A percentile compares a stretch with the other conserved stretches of the same genome.
Conservation (phyloP, 2,329 filamentous ascomycete species). For the Clarireedia paspali region DNA sequence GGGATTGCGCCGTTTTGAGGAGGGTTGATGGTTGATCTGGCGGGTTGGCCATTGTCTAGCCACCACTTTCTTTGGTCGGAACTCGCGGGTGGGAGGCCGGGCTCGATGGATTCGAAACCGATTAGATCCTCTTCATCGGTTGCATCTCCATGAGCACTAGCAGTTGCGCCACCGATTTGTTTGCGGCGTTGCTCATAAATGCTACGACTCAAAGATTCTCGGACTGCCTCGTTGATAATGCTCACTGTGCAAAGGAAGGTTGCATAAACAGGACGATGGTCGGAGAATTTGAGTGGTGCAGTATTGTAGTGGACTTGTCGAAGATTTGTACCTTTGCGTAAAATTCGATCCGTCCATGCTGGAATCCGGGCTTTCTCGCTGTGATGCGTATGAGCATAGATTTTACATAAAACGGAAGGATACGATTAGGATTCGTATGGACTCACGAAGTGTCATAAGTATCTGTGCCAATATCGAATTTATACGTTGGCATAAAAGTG, state of each 20-base stretch:
- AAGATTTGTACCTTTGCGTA: slow-evolving; percentile 78
- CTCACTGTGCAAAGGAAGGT: slow-evolving; percentile 78
- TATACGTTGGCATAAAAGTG: slow-evolving; percentile 88
- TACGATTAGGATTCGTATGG: neutral
- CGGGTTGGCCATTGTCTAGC: slow-evolving; percentile 64
- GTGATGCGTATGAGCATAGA: slow-evolving; percentile 26
- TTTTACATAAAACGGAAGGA: neutral
- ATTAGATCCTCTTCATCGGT: slow-evolving; percentile 72
- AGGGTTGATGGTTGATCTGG: slow-evolving; percentile 62
- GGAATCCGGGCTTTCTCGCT: slow-evolving; percentile 90
- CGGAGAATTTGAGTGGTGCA: slow-evolving; percentile 80
- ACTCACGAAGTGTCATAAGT: slow-evolving; percentile 83
- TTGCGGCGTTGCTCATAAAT: slow-evolving; percentile 63
- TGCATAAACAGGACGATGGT: slow-evolving; percentile 92
- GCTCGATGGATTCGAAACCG: slow-evolving; percentile 75
- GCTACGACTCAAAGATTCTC: slow-evolving; percentile 63
- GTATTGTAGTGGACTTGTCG: slow-evolving; percentile 76
- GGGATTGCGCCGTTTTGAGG: slow-evolving; percentile 55
- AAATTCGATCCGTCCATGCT: slow-evolving; percentile 91
- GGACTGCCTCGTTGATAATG: slow-evolving; percentile 67
- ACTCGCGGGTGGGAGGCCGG: slow-evolving; percentile 62
- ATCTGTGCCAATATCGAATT: slow-evolving; percentile 84
- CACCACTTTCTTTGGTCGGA: slow-evolving; percentile 65
- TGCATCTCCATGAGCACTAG: slow-evolving; percentile 52
- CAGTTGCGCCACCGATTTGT: slow-evolving; percentile 57